Percentiles rank a stretch among this genome's conserved stretches.
phyloP scores from a whole-genome alignment of 768 basidiomycete species.

The Hortiboletus campestris region DNA sequence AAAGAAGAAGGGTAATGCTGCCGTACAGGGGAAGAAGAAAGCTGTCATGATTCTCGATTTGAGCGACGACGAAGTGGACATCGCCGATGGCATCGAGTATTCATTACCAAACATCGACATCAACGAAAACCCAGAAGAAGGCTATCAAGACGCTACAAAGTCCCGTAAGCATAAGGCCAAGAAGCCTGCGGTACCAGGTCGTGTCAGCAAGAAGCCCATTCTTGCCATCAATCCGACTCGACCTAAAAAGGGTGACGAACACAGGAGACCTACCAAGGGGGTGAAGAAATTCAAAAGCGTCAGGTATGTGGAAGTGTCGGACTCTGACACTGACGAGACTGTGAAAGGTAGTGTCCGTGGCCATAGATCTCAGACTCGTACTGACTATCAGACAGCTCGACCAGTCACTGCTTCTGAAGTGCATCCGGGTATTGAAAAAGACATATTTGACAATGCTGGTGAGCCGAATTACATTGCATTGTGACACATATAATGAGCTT shows the following conservation, averaged over 20 bases:
- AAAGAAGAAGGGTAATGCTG: not conserved
- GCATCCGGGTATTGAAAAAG: no score
- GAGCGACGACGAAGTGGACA: not conserved
- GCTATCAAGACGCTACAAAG: not conserved
- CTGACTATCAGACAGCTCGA: no score
- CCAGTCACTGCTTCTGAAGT: no score
- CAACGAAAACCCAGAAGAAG: not conserved
- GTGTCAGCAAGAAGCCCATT: not conserved
- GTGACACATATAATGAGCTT: no score
- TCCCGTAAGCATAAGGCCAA: constrained; percentile 1
- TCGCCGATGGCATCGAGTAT: no score
- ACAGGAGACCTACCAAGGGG: not conserved
- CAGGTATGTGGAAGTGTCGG: not conserved
- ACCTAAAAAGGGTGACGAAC: not conserved
- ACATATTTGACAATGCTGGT: no score
- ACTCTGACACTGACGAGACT: no score
- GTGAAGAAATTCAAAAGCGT: not conserved
- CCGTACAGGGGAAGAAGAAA: not conserved
- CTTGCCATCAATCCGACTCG: not conserved
- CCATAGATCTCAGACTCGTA: no score
- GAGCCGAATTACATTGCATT: no score
- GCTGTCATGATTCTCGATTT: not conserved
- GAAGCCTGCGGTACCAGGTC: not conserved
- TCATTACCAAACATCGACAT: not conserved
- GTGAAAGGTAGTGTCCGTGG: no score